Percentiles rank a stretch among this genome's conserved stretches.
Conservation (phyloP, 345 rosid species). For the Boechera divaricarpa region DNA sequence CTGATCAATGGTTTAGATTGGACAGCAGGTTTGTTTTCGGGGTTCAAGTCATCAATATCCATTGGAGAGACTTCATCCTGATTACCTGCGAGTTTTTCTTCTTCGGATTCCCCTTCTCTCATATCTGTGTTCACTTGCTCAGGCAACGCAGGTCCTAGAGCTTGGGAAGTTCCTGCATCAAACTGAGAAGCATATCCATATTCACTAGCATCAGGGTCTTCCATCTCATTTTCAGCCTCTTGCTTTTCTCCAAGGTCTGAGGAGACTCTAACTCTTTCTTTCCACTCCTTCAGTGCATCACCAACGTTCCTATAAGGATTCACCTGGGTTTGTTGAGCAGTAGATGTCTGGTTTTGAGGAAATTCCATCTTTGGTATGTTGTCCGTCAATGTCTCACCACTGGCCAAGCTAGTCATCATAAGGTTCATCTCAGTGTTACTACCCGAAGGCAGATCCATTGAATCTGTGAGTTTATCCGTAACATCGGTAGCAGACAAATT, state of each 20-base stretch:
- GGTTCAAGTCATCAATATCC: constrained; percentile 64
- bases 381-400: constrained; percentile 59
- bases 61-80: constrained; percentile 58
- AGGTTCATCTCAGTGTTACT: constrained; percentile 58
- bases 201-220: constrained; percentile 76
- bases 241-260: constrained; percentile 62
- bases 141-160: constrained; percentile 84
- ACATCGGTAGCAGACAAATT: constrained; percentile 51
- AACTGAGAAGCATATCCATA: constrained; percentile 74
- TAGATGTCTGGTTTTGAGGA: constrained; percentile 54
- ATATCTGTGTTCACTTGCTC: constrained; percentile 73
- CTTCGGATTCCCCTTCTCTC: constrained; percentile 53
- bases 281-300: constrained; percentile 93
- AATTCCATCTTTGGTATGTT: constrained; percentile 49
- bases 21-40: constrained; percentile 50
- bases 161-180: constrained; percentile 83
- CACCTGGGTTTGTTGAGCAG: constrained; percentile 56
- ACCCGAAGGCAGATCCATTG: constrained; percentile 57
- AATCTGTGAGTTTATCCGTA: constrained; percentile 54
- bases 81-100: constrained; percentile 50
- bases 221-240: constrained; percentile 61
- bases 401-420: constrained; percentile 54
- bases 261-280: constrained; percentile 79
- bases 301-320: constrained; percentile 87
- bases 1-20: constrained; percentile 44